Base-by-base conservation (phyloP, 108 stramenopile genomes). In the Pseudonitzschia pungens region DNA sequence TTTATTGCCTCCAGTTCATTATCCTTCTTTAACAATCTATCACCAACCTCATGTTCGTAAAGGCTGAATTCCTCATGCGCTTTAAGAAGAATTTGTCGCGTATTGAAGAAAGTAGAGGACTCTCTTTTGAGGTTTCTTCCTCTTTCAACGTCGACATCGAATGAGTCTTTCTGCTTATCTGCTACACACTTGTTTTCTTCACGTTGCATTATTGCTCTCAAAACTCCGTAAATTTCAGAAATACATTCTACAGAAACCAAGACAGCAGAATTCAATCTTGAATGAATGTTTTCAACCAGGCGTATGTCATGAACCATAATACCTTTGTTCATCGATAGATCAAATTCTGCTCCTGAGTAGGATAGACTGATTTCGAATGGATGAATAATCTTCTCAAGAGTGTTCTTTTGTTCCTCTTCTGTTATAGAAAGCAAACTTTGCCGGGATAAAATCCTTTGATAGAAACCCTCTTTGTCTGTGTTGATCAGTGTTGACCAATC, bases 401-500 rank as follows among this genome's bases (percentile, higher is more conserved):
- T 31, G 15, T 16, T 43, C 1, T 32, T 21, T 9, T 45, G 48
- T 26, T 68, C 21, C 24, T 54, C 43, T 11, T 54, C 22, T 18
- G 70, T 65, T 9, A 56, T 72, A 36, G 77, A 78, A 51, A 72
- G 41, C n/a, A 76, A 43, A 52, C 80, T 75, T 68, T 77, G 75
- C 53, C 72, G 58, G n/a, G 82, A 78, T 18, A 18, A 33, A 31
- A 74, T 48, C 6, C 62, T 15, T 62, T 78, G 76, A 20, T 79
- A 69, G 43, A 84, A 68, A 26, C 18, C 80, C 80, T 40, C 67
- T 22, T 72, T 72, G 14, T 73, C 36, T 16, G 78, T 83, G 45
- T 71, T 66, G 50, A 79, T 75, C 40, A 79, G 45, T 0, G 77
- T 73, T 29, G 85, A 84, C 75, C 84, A 81, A 18, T 74, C 58